A percentile compares a stretch with the other conserved stretches of the same genome.
These are phyloP conservation scores for Elsinoe perseae DNA, from an alignment of 2,329 filamentous ascomycete genomes.

Conservation along the genomic window DNA sequence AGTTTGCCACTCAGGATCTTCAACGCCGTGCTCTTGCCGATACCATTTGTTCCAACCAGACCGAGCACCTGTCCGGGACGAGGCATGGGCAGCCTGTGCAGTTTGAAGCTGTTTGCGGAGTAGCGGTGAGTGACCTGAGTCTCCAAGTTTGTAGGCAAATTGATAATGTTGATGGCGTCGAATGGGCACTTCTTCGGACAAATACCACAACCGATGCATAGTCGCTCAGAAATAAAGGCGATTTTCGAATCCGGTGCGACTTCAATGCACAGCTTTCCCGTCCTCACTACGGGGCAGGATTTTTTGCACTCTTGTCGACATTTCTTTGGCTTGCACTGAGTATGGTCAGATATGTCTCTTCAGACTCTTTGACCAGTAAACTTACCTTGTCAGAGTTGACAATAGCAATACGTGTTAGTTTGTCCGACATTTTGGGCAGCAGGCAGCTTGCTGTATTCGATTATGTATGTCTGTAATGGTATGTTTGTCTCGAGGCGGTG, in stretches of 20 bases:
- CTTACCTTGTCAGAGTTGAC: conserved; percentile 93
- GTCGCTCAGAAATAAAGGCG: conserved; percentile 92
- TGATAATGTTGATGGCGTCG: conserved; percentile 99
- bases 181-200: conserved; percentile 99
- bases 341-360: conserved; percentile 16
- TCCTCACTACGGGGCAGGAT: conserved; percentile 92
- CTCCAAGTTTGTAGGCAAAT: conserved; percentile 97
- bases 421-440: conserved; percentile 68
- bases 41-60: conserved; percentile 98
- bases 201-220: conserved; percentile 98
- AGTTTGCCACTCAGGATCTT: conserved; percentile 98
- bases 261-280: conserved; percentile 96
- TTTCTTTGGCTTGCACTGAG: conserved; percentile 91
- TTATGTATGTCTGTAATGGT: background rate
- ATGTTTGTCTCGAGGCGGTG: background rate
- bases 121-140: conserved; percentile 97
- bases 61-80: conserved; percentile 91
- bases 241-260: conserved; percentile 82
- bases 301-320: conserved; percentile 99
- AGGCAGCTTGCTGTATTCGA: background rate
- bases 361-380: conserved; percentile 21
- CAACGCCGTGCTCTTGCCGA: conserved; percentile 98
- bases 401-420: conserved; percentile 96
- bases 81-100: conserved; percentile 92
- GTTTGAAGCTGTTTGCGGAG: conserved; percentile 99